These are phyloP conservation scores for Populus hybrid DNA, from an alignment of 441 rosid genomes.

Conservation along the genomic window DNA sequence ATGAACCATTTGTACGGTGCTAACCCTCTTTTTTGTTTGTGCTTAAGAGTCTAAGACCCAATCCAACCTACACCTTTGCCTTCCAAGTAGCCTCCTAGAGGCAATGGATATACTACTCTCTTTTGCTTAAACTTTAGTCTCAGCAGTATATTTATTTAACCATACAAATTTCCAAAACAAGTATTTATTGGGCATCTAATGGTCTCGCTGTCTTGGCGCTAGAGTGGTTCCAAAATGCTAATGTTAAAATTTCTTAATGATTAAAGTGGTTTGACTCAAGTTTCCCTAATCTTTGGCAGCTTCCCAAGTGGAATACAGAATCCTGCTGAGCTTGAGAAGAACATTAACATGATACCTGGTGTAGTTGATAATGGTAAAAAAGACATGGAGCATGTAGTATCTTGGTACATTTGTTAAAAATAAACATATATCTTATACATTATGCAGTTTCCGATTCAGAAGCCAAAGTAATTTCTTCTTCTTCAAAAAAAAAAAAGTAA, in stretches of 20 bases:
- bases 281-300: not conserved
- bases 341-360: constrained; percentile 11
- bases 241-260: not conserved
- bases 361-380: constrained; percentile 14
- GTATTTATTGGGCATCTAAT: too few relatives aligned
- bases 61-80: not conserved
- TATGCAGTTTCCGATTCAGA: not conserved
- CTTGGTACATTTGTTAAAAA: not conserved
- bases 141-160: too few relatives aligned
- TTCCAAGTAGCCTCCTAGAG: too few relatives aligned
- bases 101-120: too few relatives aligned
- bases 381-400: not conserved
- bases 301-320: constrained; percentile 10
- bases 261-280: not conserved
- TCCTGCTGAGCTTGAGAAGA: constrained; percentile 11
- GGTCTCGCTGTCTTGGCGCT: not conserved
- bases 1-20: not conserved
- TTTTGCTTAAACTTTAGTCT: too few relatives aligned
- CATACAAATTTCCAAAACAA: too few relatives aligned
- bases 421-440: not conserved
- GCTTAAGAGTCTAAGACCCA: not conserved
- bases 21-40: not conserved
- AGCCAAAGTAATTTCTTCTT: not conserved
- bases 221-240: not conserved
- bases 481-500: too few relatives aligned